These are phyloP conservation scores for Brasilioporus rufonigricans DNA, from an alignment of 768 basidiomycete genomes.

Conservation along the genomic window DNA sequence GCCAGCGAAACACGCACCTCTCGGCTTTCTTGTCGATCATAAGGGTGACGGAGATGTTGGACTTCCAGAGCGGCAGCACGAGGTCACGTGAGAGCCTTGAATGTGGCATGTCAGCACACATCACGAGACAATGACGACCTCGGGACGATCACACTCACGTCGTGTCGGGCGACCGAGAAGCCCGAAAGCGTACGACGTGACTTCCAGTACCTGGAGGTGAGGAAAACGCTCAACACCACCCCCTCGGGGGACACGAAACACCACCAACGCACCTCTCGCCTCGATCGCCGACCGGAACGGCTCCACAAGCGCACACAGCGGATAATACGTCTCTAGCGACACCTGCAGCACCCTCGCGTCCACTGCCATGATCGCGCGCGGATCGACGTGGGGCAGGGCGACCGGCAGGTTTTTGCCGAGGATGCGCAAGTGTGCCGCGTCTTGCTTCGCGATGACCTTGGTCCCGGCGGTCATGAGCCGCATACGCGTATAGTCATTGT, in stretches of 20 bases:
- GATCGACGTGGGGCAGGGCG: slow-evolving; percentile 78
- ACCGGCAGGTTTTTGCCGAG: slow-evolving; percentile 84
- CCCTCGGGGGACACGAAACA: not conserved
- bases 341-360: slow-evolving; percentile 56
- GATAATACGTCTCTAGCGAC: slow-evolving; percentile 80
- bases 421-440: slow-evolving; percentile 70
- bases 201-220: slow-evolving; percentile 68
- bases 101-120: not conserved
- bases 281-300: slow-evolving; percentile 56
- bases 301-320: slow-evolving; percentile 61
- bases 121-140: not conserved
- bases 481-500: slow-evolving; percentile 82
- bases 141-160: slow-evolving; percentile 49
- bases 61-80: slow-evolving; percentile 95
- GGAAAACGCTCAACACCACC: not conserved
- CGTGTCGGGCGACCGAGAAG: slow-evolving; percentile 49
- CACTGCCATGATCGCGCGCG: slow-evolving; percentile 54
- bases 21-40: slow-evolving; percentile 99
- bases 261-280: slow-evolving; percentile 44
- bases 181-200: slow-evolving; percentile 67
- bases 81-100: slow-evolving; percentile 73
- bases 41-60: slow-evolving; percentile 78
- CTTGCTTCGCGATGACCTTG: slow-evolving; percentile 90
- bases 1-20: slow-evolving; percentile 50
- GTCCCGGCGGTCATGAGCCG: slow-evolving; percentile 92